Conservation (phyloP, 768 basidiomycete genomes). For the Termitomyces sp. region DNA sequence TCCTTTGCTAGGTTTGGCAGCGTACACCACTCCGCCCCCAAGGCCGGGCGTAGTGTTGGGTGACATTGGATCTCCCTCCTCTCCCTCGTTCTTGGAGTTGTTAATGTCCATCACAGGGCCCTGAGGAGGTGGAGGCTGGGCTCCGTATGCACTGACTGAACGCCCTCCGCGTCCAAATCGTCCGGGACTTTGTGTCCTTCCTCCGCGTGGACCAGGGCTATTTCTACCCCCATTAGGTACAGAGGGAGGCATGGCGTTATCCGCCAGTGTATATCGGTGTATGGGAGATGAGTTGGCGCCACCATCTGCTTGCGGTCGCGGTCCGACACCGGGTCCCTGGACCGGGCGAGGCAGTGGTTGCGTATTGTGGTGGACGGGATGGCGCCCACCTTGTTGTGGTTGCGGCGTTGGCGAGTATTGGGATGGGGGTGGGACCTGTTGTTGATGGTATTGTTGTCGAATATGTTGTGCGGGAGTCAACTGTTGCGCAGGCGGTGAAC, state of each 20-base stretch:
- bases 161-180: slow-evolving; percentile 12
- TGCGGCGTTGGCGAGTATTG: slow-evolving; percentile 11
- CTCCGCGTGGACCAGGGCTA: slow-evolving; percentile 16
- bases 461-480: slow-evolving; percentile 16
- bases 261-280: slow-evolving; percentile 46
- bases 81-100: background rate
- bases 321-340: slow-evolving; percentile 10
- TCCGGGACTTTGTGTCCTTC: slow-evolving; percentile 10
- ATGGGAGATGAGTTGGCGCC: slow-evolving; percentile 26
- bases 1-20: slow-evolving; percentile 27
- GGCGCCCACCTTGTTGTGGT: slow-evolving; percentile 11
- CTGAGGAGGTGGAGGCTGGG: background rate
- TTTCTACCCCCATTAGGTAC: slow-evolving; percentile 9
- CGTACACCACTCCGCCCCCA: slow-evolving; percentile 20
- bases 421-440: slow-evolving; percentile 12
- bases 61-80: background rate
- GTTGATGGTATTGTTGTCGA: slow-evolving; percentile 14
- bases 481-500: slow-evolving; percentile 6
- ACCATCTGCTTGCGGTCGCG: slow-evolving; percentile 12
- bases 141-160: slow-evolving; percentile 1
- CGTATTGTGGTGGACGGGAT: slow-evolving; percentile 1
- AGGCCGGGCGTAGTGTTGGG: slow-evolving; percentile 15
- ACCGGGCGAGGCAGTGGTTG: slow-evolving; percentile 7
- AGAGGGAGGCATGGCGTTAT: slow-evolving; percentile 26
- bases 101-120: slow-evolving; percentile 9